Conservation (phyloP, 1,284 basidiomycete species). For the Cutaneotrichosporon cavernicola region DNA sequence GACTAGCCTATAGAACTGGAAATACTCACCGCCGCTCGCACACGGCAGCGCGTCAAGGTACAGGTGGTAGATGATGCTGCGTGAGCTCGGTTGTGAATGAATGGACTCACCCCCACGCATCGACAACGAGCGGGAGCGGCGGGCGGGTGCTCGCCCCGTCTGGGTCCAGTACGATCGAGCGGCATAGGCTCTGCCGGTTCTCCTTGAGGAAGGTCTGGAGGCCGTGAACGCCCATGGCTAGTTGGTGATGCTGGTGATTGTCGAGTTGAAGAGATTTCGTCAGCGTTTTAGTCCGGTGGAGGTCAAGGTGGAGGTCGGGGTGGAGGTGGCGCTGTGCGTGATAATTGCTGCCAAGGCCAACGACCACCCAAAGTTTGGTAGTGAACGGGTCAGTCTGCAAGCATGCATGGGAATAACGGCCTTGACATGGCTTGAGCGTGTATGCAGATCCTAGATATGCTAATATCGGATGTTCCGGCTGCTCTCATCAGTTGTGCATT, state of each 20-base stretch:
- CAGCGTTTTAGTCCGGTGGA: background rate
- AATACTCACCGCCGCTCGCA: constrained; percentile 83
- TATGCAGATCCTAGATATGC: too few species aligned
- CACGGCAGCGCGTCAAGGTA: constrained; percentile 67
- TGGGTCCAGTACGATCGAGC: constrained; percentile 55
- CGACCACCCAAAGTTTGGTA: too few species aligned
- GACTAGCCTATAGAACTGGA: constrained; percentile 60
- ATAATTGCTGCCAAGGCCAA: background rate
- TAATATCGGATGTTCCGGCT: too few species aligned
- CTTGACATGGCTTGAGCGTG: too few species aligned
- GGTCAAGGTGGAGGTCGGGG: background rate
- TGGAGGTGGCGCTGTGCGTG: background rate
- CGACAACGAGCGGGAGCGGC: constrained; percentile 63
- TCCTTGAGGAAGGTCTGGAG: constrained; percentile 75
- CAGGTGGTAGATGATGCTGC: constrained; percentile 74
- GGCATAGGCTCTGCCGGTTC: constrained; percentile 64
- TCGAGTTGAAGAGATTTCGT: too few species aligned
- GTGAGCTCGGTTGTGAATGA: constrained; percentile 10
- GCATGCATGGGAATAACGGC: too few species aligned
- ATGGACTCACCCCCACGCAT: constrained; percentile 78
- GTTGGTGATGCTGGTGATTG: background rate
- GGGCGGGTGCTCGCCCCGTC: constrained; percentile 23
- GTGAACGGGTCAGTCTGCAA: too few species aligned
- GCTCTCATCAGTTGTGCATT: too few species aligned
- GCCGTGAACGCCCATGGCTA: constrained; percentile 73